phyloP scores from a whole-genome alignment of 495 filamentous ascomycete genomes.

The Hypoxylon cercidicola region DNA sequence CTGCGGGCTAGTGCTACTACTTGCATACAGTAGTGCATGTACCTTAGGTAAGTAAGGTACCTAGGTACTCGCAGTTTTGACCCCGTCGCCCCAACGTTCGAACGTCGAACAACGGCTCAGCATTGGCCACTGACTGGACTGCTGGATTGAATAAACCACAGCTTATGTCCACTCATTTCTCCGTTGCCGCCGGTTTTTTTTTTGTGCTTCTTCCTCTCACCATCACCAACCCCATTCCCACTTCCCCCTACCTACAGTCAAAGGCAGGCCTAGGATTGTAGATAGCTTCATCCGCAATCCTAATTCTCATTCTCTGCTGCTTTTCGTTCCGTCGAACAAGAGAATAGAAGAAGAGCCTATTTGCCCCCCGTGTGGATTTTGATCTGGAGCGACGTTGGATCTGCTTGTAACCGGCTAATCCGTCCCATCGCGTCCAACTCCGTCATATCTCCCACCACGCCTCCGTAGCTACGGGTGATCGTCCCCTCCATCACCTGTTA shows the following conservation, averaged over 20 bases:
- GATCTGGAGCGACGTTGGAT: constrained; percentile 17
- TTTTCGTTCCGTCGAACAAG: constrained; percentile 35
- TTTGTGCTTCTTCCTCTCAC: constrained; percentile 11
- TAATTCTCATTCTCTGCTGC: constrained; percentile 33
- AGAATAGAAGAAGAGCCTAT: constrained; percentile 27
- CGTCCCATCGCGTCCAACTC: constrained; percentile 21
- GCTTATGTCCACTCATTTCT: constrained; percentile 16
- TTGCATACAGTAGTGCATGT: background rate
- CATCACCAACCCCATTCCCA: constrained; percentile 5
- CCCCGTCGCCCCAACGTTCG: constrained; percentile 28
- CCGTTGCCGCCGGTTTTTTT: constrained; percentile 32
- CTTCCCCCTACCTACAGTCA: constrained; percentile 37
- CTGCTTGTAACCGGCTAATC: constrained; percentile 9
- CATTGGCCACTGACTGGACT: constrained; percentile 27
- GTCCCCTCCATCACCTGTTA: constrained; percentile 14
- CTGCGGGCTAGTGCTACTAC: background rate
- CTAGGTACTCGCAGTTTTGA: constrained; percentile 6
- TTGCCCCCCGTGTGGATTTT: constrained; percentile 35
- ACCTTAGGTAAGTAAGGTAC: too few species aligned
- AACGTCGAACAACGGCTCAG: background rate
- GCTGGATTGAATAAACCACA: constrained; percentile 30
- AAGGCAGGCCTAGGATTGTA: constrained; percentile 45
- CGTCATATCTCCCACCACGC: constrained; percentile 33
- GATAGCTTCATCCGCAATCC: constrained; percentile 38
- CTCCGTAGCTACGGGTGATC: constrained; percentile 18